Percentiles rank a stretch among this genome's conserved stretches.
phyloP scores from a whole-genome alignment of 2,329 filamentous ascomycete genomes.

The Neonectria magnoliae region DNA sequence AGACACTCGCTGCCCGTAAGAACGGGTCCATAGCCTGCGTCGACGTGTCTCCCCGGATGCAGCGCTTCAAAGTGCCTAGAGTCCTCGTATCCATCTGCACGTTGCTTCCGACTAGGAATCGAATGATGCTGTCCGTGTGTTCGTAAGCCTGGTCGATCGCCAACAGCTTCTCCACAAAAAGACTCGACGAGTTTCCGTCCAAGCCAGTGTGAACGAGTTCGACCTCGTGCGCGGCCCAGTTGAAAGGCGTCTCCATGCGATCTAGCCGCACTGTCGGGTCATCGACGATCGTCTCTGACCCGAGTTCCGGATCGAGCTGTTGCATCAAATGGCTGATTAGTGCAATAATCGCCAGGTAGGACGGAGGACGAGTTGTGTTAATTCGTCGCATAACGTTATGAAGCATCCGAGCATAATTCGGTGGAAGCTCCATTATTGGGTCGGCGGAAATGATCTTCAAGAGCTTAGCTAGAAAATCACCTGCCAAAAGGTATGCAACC shows the following conservation, averaged over 20 bases:
- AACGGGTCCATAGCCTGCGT: constrained; percentile 62
- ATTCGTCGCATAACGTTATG: constrained; percentile 61
- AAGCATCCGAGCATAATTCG: constrained; percentile 66
- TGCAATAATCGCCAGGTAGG: constrained; percentile 63
- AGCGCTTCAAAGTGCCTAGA: constrained; percentile 61
- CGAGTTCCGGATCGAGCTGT: constrained; percentile 53
- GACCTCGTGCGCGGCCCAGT: constrained; percentile 59
- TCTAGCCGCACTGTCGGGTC: constrained; percentile 52
- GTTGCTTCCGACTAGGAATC: constrained; percentile 64
- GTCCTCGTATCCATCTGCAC: constrained; percentile 62
- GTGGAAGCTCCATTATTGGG: constrained; percentile 57
- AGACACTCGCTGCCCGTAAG: constrained; percentile 65
- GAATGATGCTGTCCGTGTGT: constrained; percentile 66
- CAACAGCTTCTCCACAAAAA: constrained; percentile 75
- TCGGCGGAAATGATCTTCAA: constrained; percentile 72
- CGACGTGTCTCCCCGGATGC: constrained; percentile 59
- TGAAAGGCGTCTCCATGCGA: constrained; percentile 49
- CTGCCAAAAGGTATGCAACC: constrained; percentile 66
- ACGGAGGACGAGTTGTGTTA: constrained; percentile 59
- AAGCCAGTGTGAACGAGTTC: constrained; percentile 55
- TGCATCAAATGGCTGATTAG: constrained; percentile 59
- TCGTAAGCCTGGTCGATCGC: constrained; percentile 65
- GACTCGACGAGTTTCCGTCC: constrained; percentile 49
- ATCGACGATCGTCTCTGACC: constrained; percentile 51
- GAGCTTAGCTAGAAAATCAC: constrained; percentile 67